These are phyloP conservation scores for Fomitopsis pulvina DNA, from an alignment of 768 basidiomycete genomes.

Conservation along the genomic window DNA sequence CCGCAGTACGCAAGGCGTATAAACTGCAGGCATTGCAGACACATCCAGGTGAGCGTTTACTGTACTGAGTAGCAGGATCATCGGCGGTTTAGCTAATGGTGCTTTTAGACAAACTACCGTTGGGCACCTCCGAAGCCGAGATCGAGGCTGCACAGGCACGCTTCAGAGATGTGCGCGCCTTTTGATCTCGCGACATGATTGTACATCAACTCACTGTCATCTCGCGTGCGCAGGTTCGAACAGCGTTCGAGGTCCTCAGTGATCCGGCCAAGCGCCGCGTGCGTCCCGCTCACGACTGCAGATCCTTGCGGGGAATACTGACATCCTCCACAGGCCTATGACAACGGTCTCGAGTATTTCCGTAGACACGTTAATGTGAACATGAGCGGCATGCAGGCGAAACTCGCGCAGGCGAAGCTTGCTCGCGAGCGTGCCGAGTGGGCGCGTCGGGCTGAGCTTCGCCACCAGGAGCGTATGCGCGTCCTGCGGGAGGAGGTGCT, in stretches of 20 bases:
- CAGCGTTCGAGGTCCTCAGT: slow-evolving; percentile 25
- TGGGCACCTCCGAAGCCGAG: slow-evolving; percentile 19
- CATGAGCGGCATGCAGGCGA: slow-evolving; percentile 4
- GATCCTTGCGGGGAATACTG: neutral
- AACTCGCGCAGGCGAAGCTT: slow-evolving; percentile 18
- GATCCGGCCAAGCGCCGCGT: slow-evolving; percentile 27
- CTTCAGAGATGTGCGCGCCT: slow-evolving; percentile 22
- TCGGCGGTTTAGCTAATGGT: neutral
- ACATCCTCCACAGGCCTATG: slow-evolving; percentile 16
- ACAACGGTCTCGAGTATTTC: slow-evolving; percentile 23
- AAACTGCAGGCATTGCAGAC: slow-evolving; percentile 23
- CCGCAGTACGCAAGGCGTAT: slow-evolving; percentile 25
- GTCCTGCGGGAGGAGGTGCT: slow-evolving; percentile 27
- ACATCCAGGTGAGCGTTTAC: slow-evolving; percentile 21
- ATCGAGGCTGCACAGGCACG: slow-evolving; percentile 18
- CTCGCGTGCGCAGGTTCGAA: slow-evolving; percentile 15
- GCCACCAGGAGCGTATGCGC: slow-evolving; percentile 44
- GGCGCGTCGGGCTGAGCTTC: slow-evolving; percentile 37
- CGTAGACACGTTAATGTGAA: slow-evolving; percentile 9
- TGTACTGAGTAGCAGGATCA: neutral
- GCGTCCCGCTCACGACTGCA: neutral
- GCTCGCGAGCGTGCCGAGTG: slow-evolving; percentile 22
- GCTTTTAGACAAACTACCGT: slow-evolving; percentile 23
- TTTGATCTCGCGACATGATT: too few species aligned
- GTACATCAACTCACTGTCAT: neutral